Percentiles rank a stretch among this genome's conserved stretches.
Conservation (phyloP, 2,329 filamentous ascomycete species). For the Drechslera avenae region DNA sequence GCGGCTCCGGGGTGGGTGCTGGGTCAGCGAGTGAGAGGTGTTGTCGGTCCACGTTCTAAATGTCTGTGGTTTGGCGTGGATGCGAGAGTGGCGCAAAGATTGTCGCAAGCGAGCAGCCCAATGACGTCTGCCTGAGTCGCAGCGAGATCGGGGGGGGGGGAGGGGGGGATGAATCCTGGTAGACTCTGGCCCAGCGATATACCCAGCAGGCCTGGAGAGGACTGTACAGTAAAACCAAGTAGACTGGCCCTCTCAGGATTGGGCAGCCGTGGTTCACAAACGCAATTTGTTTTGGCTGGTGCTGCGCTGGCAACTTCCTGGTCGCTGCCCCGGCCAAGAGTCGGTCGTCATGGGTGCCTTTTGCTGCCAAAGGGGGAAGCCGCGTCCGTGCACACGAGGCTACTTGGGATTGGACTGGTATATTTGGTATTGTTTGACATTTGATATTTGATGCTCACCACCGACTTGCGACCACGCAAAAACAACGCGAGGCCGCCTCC, state of each 20-base stretch:
- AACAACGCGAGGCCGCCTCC: constrained; percentile 15
- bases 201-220: too few relatives aligned
- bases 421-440: too few relatives aligned
- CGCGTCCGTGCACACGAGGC: constrained; percentile 14
- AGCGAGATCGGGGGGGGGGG: too few relatives aligned
- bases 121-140: constrained; percentile 30
- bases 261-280: background rate
- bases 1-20: constrained; percentile 7
- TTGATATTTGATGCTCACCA: background rate
- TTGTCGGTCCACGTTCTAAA: constrained; percentile 38
- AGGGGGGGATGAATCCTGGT: too few relatives aligned
- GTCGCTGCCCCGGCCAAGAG: too few relatives aligned
- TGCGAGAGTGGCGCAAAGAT: constrained; percentile 28
- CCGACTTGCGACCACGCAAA: constrained; percentile 3
- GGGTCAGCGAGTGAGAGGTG: constrained; percentile 26
- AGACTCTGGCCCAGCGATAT: too few relatives aligned
- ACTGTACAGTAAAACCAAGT: too few relatives aligned
- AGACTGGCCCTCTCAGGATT: too few relatives aligned
- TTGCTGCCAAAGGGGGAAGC: constrained; percentile 9
- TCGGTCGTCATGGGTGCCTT: constrained; percentile 3
- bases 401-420: too few relatives aligned
- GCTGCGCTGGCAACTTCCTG: constrained; percentile 6
- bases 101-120: constrained; percentile 30
- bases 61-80: constrained; percentile 32
- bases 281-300: background rate